A percentile compares a stretch with the other conserved stretches of the same genome.
phyloP scores from a whole-genome alignment of 257 asterid species.

The Capsicum pubescens region DNA sequence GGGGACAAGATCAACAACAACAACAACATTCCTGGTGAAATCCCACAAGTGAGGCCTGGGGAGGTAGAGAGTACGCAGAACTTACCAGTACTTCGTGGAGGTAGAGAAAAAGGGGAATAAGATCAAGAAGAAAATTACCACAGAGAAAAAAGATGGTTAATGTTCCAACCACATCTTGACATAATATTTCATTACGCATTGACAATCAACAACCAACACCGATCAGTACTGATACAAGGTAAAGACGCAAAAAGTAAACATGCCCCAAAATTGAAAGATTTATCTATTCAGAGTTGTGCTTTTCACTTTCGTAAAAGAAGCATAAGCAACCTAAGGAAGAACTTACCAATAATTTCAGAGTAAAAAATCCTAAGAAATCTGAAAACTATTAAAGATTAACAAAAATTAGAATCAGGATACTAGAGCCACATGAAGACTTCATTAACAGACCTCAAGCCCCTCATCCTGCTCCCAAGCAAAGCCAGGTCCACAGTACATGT shows the following conservation, averaged over 20 bases:
- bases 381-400: constrained; percentile 36
- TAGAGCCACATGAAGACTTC: constrained; percentile 80
- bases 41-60: too few relatives aligned
- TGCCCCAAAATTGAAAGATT: neutral
- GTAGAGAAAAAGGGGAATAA: neutral
- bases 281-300: neutral
- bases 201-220: neutral
- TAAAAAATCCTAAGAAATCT: constrained; percentile 2
- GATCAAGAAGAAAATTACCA: constrained; percentile 6
- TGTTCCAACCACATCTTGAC: constrained; percentile 10
- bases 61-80: too few relatives aligned
- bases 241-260: neutral
- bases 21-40: too few relatives aligned
- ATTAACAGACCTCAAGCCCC: constrained; percentile 99
- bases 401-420: constrained; percentile 75
- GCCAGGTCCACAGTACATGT: constrained; percentile 96
- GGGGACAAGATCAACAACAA: neutral
- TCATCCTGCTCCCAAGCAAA: constrained; percentile 99
- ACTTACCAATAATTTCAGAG: constrained; percentile 1
- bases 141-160: neutral
- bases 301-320: neutral
- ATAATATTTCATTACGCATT: constrained; percentile 17
- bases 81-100: too few relatives aligned
- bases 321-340: constrained; percentile 3
- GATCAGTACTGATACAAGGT: neutral